These are phyloP conservation scores for Pleoardoris graminearum DNA, from an alignment of 2,329 filamentous ascomycete species.

Conservation along the genomic window DNA sequence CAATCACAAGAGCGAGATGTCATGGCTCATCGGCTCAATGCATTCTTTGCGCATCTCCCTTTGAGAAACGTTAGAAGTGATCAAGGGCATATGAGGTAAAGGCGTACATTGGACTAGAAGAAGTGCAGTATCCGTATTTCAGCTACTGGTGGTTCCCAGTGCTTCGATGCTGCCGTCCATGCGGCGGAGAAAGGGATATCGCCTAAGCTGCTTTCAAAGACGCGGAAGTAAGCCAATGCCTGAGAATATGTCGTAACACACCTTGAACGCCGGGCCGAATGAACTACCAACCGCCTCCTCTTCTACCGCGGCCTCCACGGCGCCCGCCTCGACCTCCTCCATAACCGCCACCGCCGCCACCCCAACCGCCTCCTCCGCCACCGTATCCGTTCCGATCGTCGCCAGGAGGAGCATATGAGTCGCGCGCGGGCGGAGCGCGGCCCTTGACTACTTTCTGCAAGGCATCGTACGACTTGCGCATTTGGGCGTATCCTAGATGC, in stretches of 20 bases:
- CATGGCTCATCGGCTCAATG: not conserved
- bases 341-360: slow-evolving; percentile 26
- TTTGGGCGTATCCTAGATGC: slow-evolving; percentile 97
- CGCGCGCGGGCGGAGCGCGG: slow-evolving; percentile 62
- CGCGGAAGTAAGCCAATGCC: slow-evolving; percentile 39
- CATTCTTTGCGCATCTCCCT: slow-evolving; percentile 24
- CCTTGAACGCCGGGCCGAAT: slow-evolving; percentile 38
- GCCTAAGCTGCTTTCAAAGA: slow-evolving; percentile 24
- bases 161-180: slow-evolving; percentile 1
- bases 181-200: slow-evolving; percentile 21
- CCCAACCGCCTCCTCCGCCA: slow-evolving; percentile 27
- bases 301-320: slow-evolving; percentile 31
- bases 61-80: slow-evolving; percentile 36
- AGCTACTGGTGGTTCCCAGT: slow-evolving; percentile 5
- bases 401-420: slow-evolving; percentile 25
- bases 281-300: slow-evolving; percentile 36
- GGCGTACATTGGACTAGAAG: slow-evolving; percentile 41
- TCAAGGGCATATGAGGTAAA: slow-evolving; percentile 33
- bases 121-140: slow-evolving; percentile 15
- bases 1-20: not conserved
- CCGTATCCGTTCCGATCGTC: slow-evolving; percentile 32
- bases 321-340: slow-evolving; percentile 30
- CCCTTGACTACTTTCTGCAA: slow-evolving; percentile 85
- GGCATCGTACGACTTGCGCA: slow-evolving; percentile 90
- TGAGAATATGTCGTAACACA: slow-evolving; percentile 40